Conservation (phyloP, 2,329 filamentous ascomycete genomes). For the Fusarium sp. region DNA sequence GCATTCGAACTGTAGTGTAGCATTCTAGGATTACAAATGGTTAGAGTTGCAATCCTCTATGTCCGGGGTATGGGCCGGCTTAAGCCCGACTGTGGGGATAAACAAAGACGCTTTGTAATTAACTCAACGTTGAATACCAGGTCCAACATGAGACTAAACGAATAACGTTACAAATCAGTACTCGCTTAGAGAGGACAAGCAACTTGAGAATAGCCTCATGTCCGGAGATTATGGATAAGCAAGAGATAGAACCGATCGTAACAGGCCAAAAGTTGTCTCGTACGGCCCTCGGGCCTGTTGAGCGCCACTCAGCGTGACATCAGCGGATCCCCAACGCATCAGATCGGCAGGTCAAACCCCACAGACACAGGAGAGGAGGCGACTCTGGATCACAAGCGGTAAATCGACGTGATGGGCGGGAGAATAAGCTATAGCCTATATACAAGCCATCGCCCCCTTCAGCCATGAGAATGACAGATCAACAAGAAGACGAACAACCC, state of each 20-base stretch:
- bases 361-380: background rate
- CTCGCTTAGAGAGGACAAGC: background rate
- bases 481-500: constrained; percentile 19
- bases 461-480: constrained; percentile 25
- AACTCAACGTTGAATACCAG: background rate
- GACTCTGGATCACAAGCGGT: constrained; percentile 3
- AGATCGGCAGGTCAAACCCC: constrained; percentile 15
- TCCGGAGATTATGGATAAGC: constrained; percentile 16
- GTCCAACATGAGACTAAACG: background rate
- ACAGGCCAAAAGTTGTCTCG: background rate
- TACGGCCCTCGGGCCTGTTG: constrained; percentile 10
- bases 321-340: constrained; percentile 29
- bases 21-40: background rate
- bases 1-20: background rate
- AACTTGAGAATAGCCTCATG: background rate
- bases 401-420: constrained; percentile 14
- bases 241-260: background rate
- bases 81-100: background rate
- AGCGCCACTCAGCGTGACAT: constrained; percentile 36
- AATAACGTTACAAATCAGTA: constrained; percentile 15
- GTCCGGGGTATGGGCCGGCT: background rate
- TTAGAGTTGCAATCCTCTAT: background rate
- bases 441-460: constrained; percentile 1
- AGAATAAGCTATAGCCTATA: constrained; percentile 29
- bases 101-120: background rate